Evolutionary conservation across 805 yeast species (phyloP).

Genomic region (Nakazawaea sp.): DNA sequence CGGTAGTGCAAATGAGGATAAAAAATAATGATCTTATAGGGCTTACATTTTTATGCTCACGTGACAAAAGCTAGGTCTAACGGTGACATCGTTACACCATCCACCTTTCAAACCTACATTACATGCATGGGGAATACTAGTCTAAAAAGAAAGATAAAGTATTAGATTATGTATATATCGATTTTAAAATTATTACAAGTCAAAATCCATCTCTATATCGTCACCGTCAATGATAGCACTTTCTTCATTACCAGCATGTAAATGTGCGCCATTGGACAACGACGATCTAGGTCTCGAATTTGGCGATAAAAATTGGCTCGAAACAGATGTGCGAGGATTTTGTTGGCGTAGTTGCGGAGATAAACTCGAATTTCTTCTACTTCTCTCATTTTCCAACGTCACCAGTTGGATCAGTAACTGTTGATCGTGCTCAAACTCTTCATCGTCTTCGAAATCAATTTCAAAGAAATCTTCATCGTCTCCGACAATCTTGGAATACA

Average conservation of each 20-base stretch:
- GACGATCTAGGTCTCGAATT: neutral
- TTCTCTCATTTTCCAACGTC: conserved; percentile 1
- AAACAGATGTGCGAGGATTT: neutral
- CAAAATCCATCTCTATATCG: conserved; percentile 32
- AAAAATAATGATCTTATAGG: no score
- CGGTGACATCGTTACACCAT: neutral
- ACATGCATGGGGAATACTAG: no score
- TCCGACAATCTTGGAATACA: conserved; percentile 80
- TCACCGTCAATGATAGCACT: conserved; percentile 30
- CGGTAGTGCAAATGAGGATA: no score
- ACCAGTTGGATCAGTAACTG: conserved; percentile 4
- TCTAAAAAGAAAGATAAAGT: no score
- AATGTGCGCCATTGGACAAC: neutral
- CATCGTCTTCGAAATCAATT: conserved; percentile 94
- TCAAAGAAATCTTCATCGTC: conserved; percentile 94
- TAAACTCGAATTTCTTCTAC: conserved; percentile 1
- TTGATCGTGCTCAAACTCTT: conserved; percentile 29
- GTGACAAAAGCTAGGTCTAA: neutral
- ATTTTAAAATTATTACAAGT: conserved; percentile 15
- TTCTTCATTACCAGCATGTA: conserved; percentile 16
- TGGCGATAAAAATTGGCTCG: neutral
- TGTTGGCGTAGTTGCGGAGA: neutral
- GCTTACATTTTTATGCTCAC: neutral
- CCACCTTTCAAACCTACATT: no score
- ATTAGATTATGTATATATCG: no score